Conservation (phyloP, 768 basidiomycete genomes). For the Suillus occidentalis region DNA sequence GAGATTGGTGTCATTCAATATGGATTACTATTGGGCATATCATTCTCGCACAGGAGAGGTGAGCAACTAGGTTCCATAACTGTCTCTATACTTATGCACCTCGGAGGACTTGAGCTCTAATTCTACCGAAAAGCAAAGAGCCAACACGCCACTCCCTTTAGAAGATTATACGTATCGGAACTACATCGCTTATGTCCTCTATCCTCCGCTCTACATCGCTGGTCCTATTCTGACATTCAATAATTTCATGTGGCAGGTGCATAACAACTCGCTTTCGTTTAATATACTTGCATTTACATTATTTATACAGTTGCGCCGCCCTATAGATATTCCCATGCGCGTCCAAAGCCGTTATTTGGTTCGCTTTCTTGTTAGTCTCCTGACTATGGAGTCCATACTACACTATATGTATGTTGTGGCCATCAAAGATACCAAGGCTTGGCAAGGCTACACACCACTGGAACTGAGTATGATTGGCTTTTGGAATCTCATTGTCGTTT, state of each 20-base stretch:
- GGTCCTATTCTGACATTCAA: conserved; percentile 97
- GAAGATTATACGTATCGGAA: conserved; percentile 66
- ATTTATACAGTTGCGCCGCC: conserved; percentile 56
- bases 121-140: conserved; percentile 61
- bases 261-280: conserved; percentile 17
- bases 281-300: conserved; percentile 1
- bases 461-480: conserved; percentile 92
- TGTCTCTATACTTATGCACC: conserved; percentile 10
- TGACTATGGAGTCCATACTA: conserved; percentile 88
- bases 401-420: conserved; percentile 98
- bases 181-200: conserved; percentile 84
- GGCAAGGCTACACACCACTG: conserved; percentile 74
- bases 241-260: conserved; percentile 91
- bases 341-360: conserved; percentile 54
- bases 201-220: conserved; percentile 92
- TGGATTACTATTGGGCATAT: conserved; percentile 91
- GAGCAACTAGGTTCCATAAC: conserved; percentile 16
- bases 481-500: conserved; percentile 95
- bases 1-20: conserved; percentile 86
- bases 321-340: conserved; percentile 43
- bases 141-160: conserved; percentile 50
- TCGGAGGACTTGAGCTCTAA: conserved; percentile 26
- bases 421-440: conserved; percentile 86
- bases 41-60: conserved; percentile 45
- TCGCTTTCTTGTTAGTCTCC: conserved; percentile 68